Evolutionary conservation across 169 alveolate species (phyloP).

Genomic region (Theileria sp.): DNA sequence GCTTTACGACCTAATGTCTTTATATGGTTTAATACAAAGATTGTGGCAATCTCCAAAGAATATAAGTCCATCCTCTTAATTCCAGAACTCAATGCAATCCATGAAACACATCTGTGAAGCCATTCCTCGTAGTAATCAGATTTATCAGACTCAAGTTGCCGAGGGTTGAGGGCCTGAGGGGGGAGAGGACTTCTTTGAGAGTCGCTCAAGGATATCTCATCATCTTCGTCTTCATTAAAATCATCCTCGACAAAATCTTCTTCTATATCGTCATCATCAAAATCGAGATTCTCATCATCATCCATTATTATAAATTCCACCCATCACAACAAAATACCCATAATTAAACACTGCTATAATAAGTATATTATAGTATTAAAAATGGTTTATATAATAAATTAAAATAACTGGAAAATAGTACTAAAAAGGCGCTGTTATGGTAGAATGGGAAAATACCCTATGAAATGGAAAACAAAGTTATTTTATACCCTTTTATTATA

Average conservation of each 20-base stretch:
- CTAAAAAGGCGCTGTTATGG: background rate
- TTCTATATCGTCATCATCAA: background rate
- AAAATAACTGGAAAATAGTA: background rate
- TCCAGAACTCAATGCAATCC: constrained; percentile 63
- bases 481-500: too few species aligned
- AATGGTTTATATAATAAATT: too few species aligned
- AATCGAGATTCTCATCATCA: background rate
- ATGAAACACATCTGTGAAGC: constrained; percentile 66
- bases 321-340: background rate
- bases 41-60: constrained; percentile 42
- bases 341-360: background rate
- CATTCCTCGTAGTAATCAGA: constrained; percentile 69
- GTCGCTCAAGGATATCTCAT: constrained; percentile 57
- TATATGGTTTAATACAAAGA: constrained; percentile 45
- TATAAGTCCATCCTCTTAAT: constrained; percentile 57
- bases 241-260: constrained; percentile 9
- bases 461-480: too few species aligned
- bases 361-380: background rate
- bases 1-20: constrained; percentile 62
- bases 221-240: constrained; percentile 41
- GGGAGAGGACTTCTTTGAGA: constrained; percentile 59
- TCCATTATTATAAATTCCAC: background rate
- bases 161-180: constrained; percentile 46
- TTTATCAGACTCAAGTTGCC: constrained; percentile 55
- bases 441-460: background rate